Percentiles rank a stretch among this genome's conserved stretches.
Evolutionary conservation across 2,329 filamentous ascomycete species (phyloP).

Genomic region (Raffaelea arxii): DNA sequence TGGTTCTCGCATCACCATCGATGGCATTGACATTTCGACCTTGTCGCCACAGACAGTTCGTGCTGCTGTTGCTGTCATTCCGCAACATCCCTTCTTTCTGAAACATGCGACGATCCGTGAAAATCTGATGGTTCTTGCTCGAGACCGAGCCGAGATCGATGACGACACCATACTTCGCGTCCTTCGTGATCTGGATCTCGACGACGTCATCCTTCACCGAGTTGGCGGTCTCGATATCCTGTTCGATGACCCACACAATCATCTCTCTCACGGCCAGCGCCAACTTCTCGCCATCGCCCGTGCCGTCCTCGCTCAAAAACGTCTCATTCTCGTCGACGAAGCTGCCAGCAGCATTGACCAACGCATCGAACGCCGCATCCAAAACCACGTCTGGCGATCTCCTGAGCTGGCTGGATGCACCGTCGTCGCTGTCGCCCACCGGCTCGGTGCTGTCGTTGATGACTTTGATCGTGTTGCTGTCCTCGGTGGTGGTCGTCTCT

Average conservation of each 20-base stretch:
- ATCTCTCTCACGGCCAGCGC: slow-evolving; percentile 82
- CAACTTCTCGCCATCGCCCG: slow-evolving; percentile 89
- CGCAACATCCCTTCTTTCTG: slow-evolving; percentile 28
- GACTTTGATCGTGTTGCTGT: too few species aligned
- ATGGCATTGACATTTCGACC: slow-evolving; percentile 26
- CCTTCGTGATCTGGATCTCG: neutral
- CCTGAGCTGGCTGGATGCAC: too few species aligned
- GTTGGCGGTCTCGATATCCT: neutral
- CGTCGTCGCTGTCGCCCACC: too few species aligned
- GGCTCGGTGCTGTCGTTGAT: too few species aligned
- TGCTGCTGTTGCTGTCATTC: slow-evolving; percentile 27
- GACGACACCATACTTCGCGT: neutral
- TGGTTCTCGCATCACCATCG: slow-evolving; percentile 30
- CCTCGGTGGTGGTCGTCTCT: too few species aligned
- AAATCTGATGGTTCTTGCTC: neutral
- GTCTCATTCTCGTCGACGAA: slow-evolving; percentile 95
- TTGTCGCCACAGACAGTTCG: slow-evolving; percentile 17
- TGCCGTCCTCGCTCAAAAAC: slow-evolving; percentile 80
- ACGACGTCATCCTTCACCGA: neutral
- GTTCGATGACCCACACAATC: neutral
- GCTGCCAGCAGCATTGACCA: too few species aligned
- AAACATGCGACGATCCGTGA: neutral
- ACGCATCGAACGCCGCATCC: too few species aligned
- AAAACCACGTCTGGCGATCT: too few species aligned
- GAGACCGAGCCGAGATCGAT: neutral